Base-by-base conservation (phyloP, 257 asterid genomes). In the Perilla frutescens region DNA sequence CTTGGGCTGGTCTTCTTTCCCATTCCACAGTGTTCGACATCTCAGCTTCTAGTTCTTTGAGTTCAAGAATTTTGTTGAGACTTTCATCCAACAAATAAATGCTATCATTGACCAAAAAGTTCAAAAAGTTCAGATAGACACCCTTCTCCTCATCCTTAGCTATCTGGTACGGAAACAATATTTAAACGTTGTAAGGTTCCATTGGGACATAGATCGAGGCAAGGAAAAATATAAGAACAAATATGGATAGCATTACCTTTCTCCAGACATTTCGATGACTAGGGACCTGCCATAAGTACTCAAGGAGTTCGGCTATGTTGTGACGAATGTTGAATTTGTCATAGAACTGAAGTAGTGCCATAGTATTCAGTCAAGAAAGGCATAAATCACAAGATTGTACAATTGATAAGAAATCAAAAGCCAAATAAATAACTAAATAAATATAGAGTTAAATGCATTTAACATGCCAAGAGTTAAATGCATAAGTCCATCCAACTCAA, bases 61-160 rank as follows among this genome's bases (percentile, higher is more conserved):
- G 86, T 80, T 91, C 99, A 67, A 94, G 97, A 79, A 94, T 94
- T 82, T 94, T 94, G 71, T 94, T 94, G 61, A 94, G 96, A 88
- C 99, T 94, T 84, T 94, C 99, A 79, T 94, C 99, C 37, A 94
- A 84, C 68, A 94, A 93, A 81, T 85, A 91, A 74, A 94, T 94
- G 82, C 99, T 91, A 85, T 94, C 99, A 73, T 94, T 94, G 60
- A 94, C 82, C 78, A 94, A 82, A 76, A 94, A 94, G 90, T 94
- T 91, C 73, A 94, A 81, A 81, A 91, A 95, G 82, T 91, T 91
- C 74, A 95, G 85, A 68, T 90, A 95, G 76, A 91, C 93, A 54
- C 98, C 98, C 90, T 95, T 91, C 89, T 95, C 99, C 79, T 95
- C 98, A 70, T 90, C 98, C 88, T 89, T 89, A 15, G 99, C 99